Conservation (phyloP, 305 asterid genomes). For the Plantago coronopus region DNA sequence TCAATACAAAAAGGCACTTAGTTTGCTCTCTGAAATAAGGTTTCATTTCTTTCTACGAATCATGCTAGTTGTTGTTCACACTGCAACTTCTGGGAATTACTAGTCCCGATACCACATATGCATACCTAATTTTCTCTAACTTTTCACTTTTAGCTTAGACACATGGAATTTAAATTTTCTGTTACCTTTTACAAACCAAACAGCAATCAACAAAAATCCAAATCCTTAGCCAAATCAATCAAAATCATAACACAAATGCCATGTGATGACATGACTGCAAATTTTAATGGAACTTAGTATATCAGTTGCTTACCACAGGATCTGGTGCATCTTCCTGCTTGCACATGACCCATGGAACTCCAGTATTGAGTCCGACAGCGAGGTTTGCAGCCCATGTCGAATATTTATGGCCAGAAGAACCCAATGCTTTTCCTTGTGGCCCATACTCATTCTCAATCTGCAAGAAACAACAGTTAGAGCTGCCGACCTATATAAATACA, state of each 20-base stretch:
- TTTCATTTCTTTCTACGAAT: neutral
- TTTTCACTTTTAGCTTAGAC: too few species aligned
- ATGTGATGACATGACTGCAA: too few species aligned
- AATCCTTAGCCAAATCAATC: too few species aligned
- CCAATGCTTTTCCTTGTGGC: constrained; percentile 64
- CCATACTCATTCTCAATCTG: constrained; percentile 97
- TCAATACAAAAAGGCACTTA: constrained; percentile 17
- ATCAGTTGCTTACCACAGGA: constrained; percentile 57
- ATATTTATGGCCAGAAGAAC: constrained; percentile 63
- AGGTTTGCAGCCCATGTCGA: constrained; percentile 85
- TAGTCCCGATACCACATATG: too few species aligned
- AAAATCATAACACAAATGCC: too few species aligned
- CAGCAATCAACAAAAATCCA: too few species aligned
- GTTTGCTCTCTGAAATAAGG: neutral
- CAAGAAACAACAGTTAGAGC: constrained; percentile 22
- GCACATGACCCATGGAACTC: constrained; percentile 99
- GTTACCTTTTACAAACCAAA: too few species aligned
- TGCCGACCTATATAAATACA: neutral
- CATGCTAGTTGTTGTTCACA: too few species aligned
- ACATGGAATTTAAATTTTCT: too few species aligned
- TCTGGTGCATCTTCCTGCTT: constrained; percentile 98
- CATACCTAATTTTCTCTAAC: too few species aligned
- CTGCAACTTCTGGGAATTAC: too few species aligned
- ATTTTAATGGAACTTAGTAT: too few species aligned
- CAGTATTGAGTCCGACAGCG: constrained; percentile 76